These are phyloP conservation scores for Elsinoe ampelina DNA, from an alignment of 2,329 filamentous ascomycete species.

Conservation along the genomic window DNA sequence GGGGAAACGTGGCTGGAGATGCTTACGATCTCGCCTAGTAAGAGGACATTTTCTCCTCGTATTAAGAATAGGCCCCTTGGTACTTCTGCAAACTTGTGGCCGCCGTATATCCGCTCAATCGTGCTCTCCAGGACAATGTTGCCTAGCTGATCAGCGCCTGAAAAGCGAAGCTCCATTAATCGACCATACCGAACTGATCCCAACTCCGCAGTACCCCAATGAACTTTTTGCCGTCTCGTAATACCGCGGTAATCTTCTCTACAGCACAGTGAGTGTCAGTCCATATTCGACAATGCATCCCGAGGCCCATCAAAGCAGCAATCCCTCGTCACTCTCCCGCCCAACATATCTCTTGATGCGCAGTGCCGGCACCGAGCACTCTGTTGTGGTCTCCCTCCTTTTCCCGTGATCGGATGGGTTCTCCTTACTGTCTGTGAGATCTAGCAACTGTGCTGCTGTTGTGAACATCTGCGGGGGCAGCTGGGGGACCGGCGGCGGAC, in stretches of 20 bases:
- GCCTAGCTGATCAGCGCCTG: conserved; percentile 42
- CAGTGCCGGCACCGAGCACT: too few species aligned
- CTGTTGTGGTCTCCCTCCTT: neutral
- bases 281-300: neutral
- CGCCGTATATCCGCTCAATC: conserved; percentile 73
- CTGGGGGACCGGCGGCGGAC: conserved; percentile 44
- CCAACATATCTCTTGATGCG: too few species aligned
- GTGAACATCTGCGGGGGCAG: conserved; percentile 96
- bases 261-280: conserved; percentile 22
- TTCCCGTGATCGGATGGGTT: neutral
- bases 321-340: too few species aligned
- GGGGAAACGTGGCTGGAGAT: neutral
- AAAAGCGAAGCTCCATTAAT: neutral
- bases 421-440: conserved; percentile 87
- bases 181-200: conserved; percentile 81
- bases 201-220: conserved; percentile 88
- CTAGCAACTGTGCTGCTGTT: conserved; percentile 87
- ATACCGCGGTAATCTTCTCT: conserved; percentile 91
- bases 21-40: conserved; percentile 77
- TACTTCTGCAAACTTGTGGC: conserved; percentile 72
- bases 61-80: conserved; percentile 82
- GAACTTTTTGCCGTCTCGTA: conserved; percentile 89
- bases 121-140: conserved; percentile 94
- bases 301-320: neutral
- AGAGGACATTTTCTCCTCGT: conserved; percentile 89